Evolutionary conservation across 2,329 filamentous ascomycete species (phyloP).

Genomic region (Fusarium multiceps): DNA sequence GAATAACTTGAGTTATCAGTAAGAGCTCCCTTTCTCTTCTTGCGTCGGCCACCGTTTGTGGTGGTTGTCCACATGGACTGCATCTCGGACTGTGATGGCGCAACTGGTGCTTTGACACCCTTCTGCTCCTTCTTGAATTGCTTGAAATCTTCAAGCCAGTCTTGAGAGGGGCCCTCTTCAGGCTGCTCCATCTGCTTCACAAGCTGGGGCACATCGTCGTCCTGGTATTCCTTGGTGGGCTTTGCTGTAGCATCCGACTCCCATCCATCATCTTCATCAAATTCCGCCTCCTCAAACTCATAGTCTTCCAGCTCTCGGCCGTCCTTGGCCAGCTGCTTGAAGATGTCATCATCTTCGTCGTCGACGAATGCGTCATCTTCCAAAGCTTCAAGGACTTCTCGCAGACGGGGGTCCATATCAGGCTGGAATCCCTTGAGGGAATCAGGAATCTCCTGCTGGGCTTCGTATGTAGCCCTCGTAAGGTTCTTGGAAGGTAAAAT

Average conservation of each 20-base stretch:
- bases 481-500: constrained; percentile 84
- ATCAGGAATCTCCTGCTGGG: constrained; percentile 93
- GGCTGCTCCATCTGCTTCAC: constrained; percentile 60
- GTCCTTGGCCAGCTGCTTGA: constrained; percentile 76
- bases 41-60: constrained; percentile 81
- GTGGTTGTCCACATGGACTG: constrained; percentile 80
- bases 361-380: constrained; percentile 97
- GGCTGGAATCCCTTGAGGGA: constrained; percentile 93
- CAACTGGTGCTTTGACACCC: constrained; percentile 54
- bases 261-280: constrained; percentile 84
- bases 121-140: constrained; percentile 90
- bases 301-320: constrained; percentile 79
- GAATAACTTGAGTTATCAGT: constrained; percentile 89
- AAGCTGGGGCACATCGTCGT: constrained; percentile 61
- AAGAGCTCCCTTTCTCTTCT: constrained; percentile 95
- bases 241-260: constrained; percentile 93
- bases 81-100: constrained; percentile 68
- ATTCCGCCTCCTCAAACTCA: constrained; percentile 78
- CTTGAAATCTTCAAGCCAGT: constrained; percentile 92
- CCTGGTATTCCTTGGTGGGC: constrained; percentile 69
- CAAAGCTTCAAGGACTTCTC: constrained; percentile 91
- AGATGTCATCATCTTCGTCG: constrained; percentile 87
- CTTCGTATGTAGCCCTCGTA: constrained; percentile 82
- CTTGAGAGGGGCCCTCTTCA: constrained; percentile 74
- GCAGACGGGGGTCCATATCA: constrained; percentile 93